Percentiles rank a stretch among this genome's conserved stretches.
phyloP scores from a whole-genome alignment of 179 eudicot genomes.

The Corrigiola litoralis region DNA sequence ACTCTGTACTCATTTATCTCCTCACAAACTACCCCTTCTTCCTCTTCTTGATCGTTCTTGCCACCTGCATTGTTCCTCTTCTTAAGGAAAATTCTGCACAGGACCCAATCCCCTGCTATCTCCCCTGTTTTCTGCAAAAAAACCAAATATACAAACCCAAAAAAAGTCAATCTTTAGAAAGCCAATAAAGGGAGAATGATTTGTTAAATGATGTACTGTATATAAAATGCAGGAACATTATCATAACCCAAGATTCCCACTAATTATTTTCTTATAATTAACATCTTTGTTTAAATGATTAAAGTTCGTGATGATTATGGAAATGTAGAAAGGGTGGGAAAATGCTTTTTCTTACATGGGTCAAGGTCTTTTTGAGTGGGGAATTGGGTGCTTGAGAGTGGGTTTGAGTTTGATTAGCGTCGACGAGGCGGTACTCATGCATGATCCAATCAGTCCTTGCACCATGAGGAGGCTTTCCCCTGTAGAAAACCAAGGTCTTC shows the following conservation, averaged over 20 bases:
- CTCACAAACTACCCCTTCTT: conserved; percentile 23
- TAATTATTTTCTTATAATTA: conserved; percentile 30
- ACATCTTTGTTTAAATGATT: background rate
- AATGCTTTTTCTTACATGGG: conserved; percentile 26
- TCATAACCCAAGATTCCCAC: conserved; percentile 26
- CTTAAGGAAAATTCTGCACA: conserved; percentile 85
- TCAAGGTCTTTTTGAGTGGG: background rate
- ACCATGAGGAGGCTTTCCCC: conserved; percentile 84
- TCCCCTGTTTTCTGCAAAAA: conserved; percentile 27
- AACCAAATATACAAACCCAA: background rate
- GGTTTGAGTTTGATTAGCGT: background rate
- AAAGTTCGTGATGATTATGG: background rate
- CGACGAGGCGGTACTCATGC: conserved; percentile 85
- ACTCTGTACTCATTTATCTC: conserved; percentile 7
- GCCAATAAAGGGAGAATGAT: background rate
- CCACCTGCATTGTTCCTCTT: conserved; percentile 44
- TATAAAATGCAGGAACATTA: conserved; percentile 22
- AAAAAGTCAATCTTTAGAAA: conserved; percentile 13
- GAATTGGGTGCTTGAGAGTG: background rate
- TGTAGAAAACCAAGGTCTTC: conserved; percentile 82
- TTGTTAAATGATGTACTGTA: conserved; percentile 10
- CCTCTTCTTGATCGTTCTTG: conserved; percentile 22
- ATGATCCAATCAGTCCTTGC: conserved; percentile 85
- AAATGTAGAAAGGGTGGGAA: background rate
- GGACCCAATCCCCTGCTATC: conserved; percentile 67